Evolutionary conservation across 2,329 filamentous ascomycete genomes (phyloP).

Genomic region (Mycosphaerella arachidis): DNA sequence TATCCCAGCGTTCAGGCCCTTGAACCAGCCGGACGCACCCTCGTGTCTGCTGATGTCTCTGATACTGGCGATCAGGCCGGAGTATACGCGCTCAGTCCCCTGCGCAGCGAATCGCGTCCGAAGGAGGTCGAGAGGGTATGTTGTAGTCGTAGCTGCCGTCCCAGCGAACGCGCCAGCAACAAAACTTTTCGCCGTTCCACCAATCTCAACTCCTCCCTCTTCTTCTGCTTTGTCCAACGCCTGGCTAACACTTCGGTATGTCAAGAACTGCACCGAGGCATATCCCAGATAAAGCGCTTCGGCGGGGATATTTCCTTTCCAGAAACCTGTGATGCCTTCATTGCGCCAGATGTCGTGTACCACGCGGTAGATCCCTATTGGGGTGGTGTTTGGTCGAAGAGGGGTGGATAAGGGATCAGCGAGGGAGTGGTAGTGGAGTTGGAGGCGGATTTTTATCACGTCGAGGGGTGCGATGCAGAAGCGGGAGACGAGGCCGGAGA

Average conservation of each 20-base stretch:
- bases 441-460: constrained; percentile 95
- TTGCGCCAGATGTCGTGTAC: constrained; percentile 65
- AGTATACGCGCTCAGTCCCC: constrained; percentile 74
- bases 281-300: constrained; percentile 93
- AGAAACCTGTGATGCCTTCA: constrained; percentile 80
- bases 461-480: constrained; percentile 95
- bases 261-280: constrained; percentile 80
- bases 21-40: constrained; percentile 77
- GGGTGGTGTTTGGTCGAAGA: constrained; percentile 4
- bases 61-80: constrained; percentile 64
- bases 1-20: constrained; percentile 74
- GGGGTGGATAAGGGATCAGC: constrained; percentile 59
- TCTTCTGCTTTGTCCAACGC: constrained; percentile 54
- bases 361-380: constrained; percentile 25
- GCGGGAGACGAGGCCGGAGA: constrained; percentile 82
- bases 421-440: constrained; percentile 83
- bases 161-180: constrained; percentile 78
- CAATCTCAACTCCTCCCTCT: constrained; percentile 51
- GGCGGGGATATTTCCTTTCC: constrained; percentile 97
- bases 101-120: constrained; percentile 96
- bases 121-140: constrained; percentile 89
- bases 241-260: constrained; percentile 72
- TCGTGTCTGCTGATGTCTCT: constrained; percentile 70
- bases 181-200: constrained; percentile 71
- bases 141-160: constrained; percentile 72